Base-by-base conservation (phyloP, 768 basidiomycete species). In the Hygrocybe punicea region DNA sequence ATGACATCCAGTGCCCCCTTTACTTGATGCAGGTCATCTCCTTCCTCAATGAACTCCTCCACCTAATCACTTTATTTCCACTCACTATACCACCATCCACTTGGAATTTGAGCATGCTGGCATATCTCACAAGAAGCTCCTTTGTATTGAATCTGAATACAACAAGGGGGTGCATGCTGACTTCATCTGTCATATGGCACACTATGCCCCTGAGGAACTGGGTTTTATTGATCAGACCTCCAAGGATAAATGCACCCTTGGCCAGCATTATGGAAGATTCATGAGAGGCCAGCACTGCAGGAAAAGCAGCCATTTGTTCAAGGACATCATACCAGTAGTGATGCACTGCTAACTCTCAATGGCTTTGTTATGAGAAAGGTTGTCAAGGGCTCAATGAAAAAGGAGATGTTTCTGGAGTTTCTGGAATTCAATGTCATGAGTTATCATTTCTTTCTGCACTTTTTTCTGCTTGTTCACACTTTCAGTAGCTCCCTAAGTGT, bases 41-140 rank as follows among this genome's bases (percentile, higher is more conserved):
- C 60, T 75, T 75, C 49, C 63, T 76, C 0, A 68, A 75, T 47
- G 71, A 76, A 52, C 64, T 75, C 3, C 60, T 59, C 1, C 11
- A 59, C 11, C 66, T 6, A 74, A 75, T 54, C 58, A 63, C 2
- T 72, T 73, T 59, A 67, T 76, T 36, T 64, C 71, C n/a, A 59
- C 69, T 7, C 71, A 74, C 60, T 73, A 64, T 57, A 60, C 67
- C 5, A 76, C 73, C 1, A 68, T 75, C 25, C 63, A 65, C 51
- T 60, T 65, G 0, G 64, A 67, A 39, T 69, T 76, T 8, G 55
- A 60, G n/a, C 57, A 60, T 33, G 62, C 60, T 37, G 66, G 67
- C 53, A 21, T 66, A 46, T 21, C 61, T n/a, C n/a, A n/a, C n/a
- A n/a, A n/a, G n/a, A n/a, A n/a, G n/a, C n/a, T n/a, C n/a, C n/a